Base-by-base conservation (phyloP, 306 rosid species). In the Quercus agrifolia region DNA sequence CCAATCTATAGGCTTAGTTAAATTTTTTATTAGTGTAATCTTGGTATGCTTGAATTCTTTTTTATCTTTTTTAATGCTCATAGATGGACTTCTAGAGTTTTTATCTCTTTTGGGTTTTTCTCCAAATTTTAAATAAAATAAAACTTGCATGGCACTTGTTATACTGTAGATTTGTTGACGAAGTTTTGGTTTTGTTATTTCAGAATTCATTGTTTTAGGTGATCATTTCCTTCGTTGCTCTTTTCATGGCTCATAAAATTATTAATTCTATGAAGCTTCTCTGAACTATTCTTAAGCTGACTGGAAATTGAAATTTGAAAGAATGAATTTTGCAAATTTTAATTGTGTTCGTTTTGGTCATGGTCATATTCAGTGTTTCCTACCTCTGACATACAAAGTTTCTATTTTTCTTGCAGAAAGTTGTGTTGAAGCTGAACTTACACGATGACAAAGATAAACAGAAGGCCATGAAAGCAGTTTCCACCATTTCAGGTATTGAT, bases 391-490 rank as follows among this genome's bases (percentile, higher is more conserved):
- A 12, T 38, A n/a, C 5, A n/a, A 23, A 27, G 44, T 46, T 44
- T 28, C 11, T 56, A 25, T 61, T 21, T 74, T 79, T 54, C 58
- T 55, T 84, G 83, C 86, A 94, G 96, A 94, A 90, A 83, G 82
- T 92, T 64, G 94, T 94, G 73, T 31, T 94, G 84, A 94, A 94
- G 80, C 56, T 92, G 86, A 86, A 87, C 70, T 84, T 94, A 71
- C 92, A 90, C 33, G 93, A 90, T 81, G 93, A 89, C 55, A 92
- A 78, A 79, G 90, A 83, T 35, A 94, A 94, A 80, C 90, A 85
- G 71, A 94, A 91, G 79, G 98, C 97, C 63, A 76, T 94, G 85
- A 92, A 85, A 85, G 78, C 83, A 19, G 96, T 92, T 77, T 90
- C 93, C 20, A 6, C 73, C 68, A 84, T 92, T 30, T 0, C 85